These are phyloP conservation scores for Psidium guajava DNA, from an alignment of 345 rosid genomes.

Conservation along the genomic window DNA sequence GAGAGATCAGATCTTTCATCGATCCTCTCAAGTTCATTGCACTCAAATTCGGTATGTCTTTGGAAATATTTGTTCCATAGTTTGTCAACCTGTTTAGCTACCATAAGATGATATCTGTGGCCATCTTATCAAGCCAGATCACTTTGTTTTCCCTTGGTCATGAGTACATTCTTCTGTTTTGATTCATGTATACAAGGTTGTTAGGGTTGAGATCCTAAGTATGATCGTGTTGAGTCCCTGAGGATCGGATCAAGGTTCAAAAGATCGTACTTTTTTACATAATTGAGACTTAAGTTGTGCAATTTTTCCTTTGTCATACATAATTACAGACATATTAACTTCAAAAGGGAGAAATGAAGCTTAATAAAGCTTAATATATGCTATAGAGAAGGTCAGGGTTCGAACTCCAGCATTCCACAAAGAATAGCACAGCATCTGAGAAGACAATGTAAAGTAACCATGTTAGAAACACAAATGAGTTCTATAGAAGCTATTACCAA, in stretches of 20 bases:
- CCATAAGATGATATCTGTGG: neutral
- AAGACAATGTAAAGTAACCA: neutral
- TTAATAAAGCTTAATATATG: neutral
- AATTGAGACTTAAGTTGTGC: neutral
- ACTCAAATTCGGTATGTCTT: conserved; percentile 42
- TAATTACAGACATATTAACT: neutral
- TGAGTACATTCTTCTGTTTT: neutral
- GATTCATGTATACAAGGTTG: neutral
- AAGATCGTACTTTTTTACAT: neutral
- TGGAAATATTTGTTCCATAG: neutral
- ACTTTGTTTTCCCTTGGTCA: neutral
- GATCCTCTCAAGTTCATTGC: conserved; percentile 41
- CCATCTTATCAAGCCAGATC: neutral
- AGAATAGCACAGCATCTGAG: neutral
- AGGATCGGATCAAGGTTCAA: neutral
- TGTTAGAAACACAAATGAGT: neutral
- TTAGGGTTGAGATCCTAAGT: neutral
- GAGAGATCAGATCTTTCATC: conserved; percentile 64
- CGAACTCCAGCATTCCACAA: neutral
- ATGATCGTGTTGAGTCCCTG: neutral
- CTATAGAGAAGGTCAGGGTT: neutral
- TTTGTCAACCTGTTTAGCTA: neutral
- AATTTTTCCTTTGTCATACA: neutral
- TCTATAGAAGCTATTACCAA: neutral
- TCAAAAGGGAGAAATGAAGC: neutral